phyloP scores from a whole-genome alignment of 2,329 filamentous ascomycete species.

The Alternaria longipes region DNA sequence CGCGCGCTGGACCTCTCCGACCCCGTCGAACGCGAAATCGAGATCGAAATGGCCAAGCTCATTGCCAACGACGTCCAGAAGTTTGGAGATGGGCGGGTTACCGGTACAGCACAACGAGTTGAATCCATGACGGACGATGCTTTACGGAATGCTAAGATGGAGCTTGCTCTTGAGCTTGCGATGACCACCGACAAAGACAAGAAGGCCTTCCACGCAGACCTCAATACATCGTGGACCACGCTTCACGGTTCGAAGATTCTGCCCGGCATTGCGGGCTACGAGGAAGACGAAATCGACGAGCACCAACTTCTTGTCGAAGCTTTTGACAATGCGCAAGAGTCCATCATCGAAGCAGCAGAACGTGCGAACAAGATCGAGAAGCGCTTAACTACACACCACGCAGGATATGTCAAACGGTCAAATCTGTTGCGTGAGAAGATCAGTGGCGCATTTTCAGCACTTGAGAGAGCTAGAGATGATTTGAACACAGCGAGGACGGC shows the following conservation, averaged over 20 bases:
- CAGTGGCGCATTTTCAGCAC: slow-evolving; percentile 73
- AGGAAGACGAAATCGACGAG: slow-evolving; percentile 77
- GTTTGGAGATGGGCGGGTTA: slow-evolving; percentile 74
- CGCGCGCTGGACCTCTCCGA: slow-evolving; percentile 69
- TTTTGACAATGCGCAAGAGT: slow-evolving; percentile 79
- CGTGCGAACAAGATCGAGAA: slow-evolving; percentile 89
- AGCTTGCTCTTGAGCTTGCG: slow-evolving; percentile 75
- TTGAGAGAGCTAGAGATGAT: slow-evolving; percentile 76
- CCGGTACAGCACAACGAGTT: slow-evolving; percentile 68
- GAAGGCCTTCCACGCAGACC: slow-evolving; percentile 55
- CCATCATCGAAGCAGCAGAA: slow-evolving; percentile 77
- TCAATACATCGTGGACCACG: slow-evolving; percentile 60
- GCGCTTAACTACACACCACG: slow-evolving; percentile 86
- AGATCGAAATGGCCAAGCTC: slow-evolving; percentile 78
- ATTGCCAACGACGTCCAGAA: slow-evolving; percentile 83
- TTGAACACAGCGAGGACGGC: slow-evolving; percentile 78
- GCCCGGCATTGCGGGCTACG: slow-evolving; percentile 82
- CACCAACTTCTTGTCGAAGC: slow-evolving; percentile 71
- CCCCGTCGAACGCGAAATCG: slow-evolving; percentile 73
- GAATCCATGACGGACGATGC: slow-evolving; percentile 74
- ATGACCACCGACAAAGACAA: slow-evolving; percentile 60
- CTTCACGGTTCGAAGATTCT: slow-evolving; percentile 63
- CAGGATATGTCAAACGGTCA: slow-evolving; percentile 88
- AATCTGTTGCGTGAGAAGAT: slow-evolving; percentile 85
- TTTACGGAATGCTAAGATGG: slow-evolving; percentile 77